These are phyloP conservation scores for Yamadazyma sp. DNA, from an alignment of 805 yeast genomes.

Conservation along the genomic window DNA sequence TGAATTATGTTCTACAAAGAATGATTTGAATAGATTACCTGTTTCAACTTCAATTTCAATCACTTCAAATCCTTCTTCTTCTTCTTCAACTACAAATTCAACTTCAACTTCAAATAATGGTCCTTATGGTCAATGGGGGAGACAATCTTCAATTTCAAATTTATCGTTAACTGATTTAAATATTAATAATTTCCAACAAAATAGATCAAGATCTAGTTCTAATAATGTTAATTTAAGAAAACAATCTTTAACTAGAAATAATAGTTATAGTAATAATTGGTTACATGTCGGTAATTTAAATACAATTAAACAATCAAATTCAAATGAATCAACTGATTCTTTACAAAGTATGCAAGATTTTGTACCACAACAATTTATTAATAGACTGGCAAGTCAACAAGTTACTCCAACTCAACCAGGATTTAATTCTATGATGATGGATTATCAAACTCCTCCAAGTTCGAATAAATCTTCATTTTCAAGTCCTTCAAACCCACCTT, in stretches of 20 bases:
- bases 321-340: conserved; percentile 35
- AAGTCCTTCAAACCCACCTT: conserved; percentile 10
- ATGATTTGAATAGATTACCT: conserved; percentile 18
- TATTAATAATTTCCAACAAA: conserved; percentile 26
- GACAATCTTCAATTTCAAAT: conserved; percentile 39
- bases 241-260: conserved; percentile 42
- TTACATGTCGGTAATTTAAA: conserved; percentile 43
- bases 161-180: conserved; percentile 40
- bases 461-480: conserved; percentile 31
- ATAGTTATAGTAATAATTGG: conserved; percentile 36
- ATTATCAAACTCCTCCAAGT: conserved; percentile 39
- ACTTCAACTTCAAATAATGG: conserved; percentile 4
- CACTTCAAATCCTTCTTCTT: conserved; percentile 7
- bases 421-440: conserved; percentile 38
- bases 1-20: conserved; percentile 33
- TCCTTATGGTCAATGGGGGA: conserved; percentile 16
- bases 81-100: conserved; percentile 1
- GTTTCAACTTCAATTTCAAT: conserved; percentile 23
- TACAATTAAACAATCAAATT: conserved; percentile 21
- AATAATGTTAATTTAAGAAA: conserved; percentile 38
- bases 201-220: conserved; percentile 27
- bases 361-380: conserved; percentile 39
- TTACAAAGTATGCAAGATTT: conserved; percentile 43
- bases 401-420: conserved; percentile 17
- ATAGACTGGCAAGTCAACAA: conserved; percentile 28